Evolutionary conservation across 1,139 yeast genomes (phyloP).

Genomic region (Debaryomyces robertsiae): DNA sequence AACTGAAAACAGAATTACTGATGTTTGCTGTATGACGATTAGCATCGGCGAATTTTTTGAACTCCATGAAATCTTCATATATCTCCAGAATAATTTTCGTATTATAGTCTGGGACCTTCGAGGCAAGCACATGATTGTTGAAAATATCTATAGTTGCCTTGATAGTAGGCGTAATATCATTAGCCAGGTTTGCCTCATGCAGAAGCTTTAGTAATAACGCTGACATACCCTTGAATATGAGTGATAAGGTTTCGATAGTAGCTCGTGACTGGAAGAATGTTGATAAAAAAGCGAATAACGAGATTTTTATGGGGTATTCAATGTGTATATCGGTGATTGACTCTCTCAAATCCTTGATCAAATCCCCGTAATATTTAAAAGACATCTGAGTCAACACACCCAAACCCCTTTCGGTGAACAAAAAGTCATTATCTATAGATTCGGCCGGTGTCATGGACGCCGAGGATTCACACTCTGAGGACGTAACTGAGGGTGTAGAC

Average conservation of each 20-base stretch:
- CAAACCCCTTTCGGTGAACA: slow-evolving; percentile 32
- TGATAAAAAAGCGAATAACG: slow-evolving; percentile 42
- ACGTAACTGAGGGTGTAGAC: background rate
- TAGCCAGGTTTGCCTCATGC: slow-evolving; percentile 21
- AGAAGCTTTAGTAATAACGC: slow-evolving; percentile 33
- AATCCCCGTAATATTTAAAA: slow-evolving; percentile 36
- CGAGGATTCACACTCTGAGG: slow-evolving; percentile 2
- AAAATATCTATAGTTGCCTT: slow-evolving; percentile 28
- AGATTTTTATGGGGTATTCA: slow-evolving; percentile 42
- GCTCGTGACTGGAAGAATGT: slow-evolving; percentile 38
- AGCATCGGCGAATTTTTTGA: slow-evolving; percentile 25
- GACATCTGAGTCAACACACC: slow-evolving; percentile 36
- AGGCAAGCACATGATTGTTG: slow-evolving; percentile 28
- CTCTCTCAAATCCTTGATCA: slow-evolving; percentile 37
- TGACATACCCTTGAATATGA: slow-evolving; percentile 40
- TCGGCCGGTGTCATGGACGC: background rate
- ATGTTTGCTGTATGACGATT: background rate
- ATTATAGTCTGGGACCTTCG: slow-evolving; percentile 39
- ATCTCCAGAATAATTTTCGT: slow-evolving; percentile 33
- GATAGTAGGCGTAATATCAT: slow-evolving; percentile 31
- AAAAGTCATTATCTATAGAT: slow-evolving; percentile 1
- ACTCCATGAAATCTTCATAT: slow-evolving; percentile 25
- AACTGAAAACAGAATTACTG: background rate
- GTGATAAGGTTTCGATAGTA: slow-evolving; percentile 34
- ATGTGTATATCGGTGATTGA: slow-evolving; percentile 34